phyloP scores from a whole-genome alignment of 106 monocot genomes.

The Hemerocallis citrina region DNA sequence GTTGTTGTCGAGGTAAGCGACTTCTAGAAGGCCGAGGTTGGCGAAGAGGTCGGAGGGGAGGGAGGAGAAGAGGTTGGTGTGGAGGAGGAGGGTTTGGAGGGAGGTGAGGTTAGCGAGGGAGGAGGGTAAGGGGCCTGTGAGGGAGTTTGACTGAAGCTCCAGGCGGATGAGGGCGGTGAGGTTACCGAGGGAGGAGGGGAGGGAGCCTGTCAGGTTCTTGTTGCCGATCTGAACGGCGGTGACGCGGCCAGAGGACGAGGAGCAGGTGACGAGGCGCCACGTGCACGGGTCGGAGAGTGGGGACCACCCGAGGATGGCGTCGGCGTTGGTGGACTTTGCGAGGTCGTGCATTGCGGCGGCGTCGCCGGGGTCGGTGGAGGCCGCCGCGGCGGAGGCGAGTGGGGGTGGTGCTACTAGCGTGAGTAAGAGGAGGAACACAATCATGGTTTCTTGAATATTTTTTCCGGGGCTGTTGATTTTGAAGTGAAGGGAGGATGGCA shows the following conservation, averaged over 20 bases:
- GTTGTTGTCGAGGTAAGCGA: conserved; percentile 44
- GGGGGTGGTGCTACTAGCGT: too few species aligned
- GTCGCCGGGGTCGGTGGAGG: conserved; percentile 17
- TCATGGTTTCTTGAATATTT: too few species aligned
- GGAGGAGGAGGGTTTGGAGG: conserved; percentile 47
- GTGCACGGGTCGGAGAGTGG: conserved; percentile 27
- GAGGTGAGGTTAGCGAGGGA: conserved; percentile 17
- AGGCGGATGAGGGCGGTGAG: conserved; percentile 48
- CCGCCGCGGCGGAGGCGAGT: background rate
- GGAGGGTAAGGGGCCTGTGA: conserved; percentile 45
- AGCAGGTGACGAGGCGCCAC: conserved; percentile 44
- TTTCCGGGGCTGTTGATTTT: too few species aligned
- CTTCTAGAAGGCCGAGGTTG: conserved; percentile 30
- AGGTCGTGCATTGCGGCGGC: conserved; percentile 28
- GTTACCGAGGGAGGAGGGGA: conserved; percentile 26
- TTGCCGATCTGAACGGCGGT: conserved; percentile 46
- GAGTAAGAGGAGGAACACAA: too few species aligned
- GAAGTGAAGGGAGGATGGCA: too few species aligned
- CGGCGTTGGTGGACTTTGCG: conserved; percentile 14
- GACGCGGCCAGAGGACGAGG: conserved; percentile 18
- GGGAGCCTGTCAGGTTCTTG: conserved; percentile 21
- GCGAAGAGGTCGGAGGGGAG: conserved; percentile 43
- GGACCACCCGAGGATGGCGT: conserved; percentile 3
- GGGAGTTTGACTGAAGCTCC: conserved; percentile 37
- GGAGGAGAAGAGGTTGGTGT: conserved; percentile 46